phyloP scores from a whole-genome alignment of 2,329 filamentous ascomycete species.

The Ramularia endophylla region DNA sequence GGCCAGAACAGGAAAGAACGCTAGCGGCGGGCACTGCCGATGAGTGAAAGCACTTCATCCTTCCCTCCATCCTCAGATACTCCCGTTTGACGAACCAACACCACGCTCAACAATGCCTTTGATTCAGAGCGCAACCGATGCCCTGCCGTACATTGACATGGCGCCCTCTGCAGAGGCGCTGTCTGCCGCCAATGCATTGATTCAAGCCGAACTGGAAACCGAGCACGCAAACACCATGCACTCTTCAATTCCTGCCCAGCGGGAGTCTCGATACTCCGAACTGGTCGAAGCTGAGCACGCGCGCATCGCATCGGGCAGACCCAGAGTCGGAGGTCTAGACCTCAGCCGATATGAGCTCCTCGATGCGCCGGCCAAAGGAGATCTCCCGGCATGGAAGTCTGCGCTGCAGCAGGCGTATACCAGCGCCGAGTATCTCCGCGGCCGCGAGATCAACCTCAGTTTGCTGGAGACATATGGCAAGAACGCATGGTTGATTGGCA shows the following conservation, averaged over 20 bases:
- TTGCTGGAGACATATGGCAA: conserved; percentile 78
- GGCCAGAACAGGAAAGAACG: no score
- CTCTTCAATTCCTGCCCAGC: conserved; percentile 52
- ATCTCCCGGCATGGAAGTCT: conserved; percentile 44
- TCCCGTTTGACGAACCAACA: no score
- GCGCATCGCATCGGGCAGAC: conserved; percentile 53
- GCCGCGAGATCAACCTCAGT: conserved; percentile 55
- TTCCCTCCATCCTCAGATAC: no score
- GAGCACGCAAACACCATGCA: conserved; percentile 48
- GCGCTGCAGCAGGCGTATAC: conserved; percentile 53
- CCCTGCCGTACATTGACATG: conserved; percentile 78
- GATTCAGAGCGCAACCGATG: conserved; percentile 67
- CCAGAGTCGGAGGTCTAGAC: conserved; percentile 56
- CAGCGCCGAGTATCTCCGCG: conserved; percentile 52
- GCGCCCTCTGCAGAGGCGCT: conserved; percentile 60
- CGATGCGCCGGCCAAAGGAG: conserved; percentile 47
- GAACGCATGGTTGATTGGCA: conserved; percentile 86
- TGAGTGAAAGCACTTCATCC: no score
- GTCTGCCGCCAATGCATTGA: conserved; percentile 61
- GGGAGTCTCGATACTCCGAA: conserved; percentile 55
- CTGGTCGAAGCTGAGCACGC: conserved; percentile 62
- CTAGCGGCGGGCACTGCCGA: no score
- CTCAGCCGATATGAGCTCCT: conserved; percentile 77
- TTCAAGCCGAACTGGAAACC: conserved; percentile 57
- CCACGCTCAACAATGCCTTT: conserved; percentile 51